phyloP scores from a whole-genome alignment of 257 asterid genomes.

The Penstemon eatonii region DNA sequence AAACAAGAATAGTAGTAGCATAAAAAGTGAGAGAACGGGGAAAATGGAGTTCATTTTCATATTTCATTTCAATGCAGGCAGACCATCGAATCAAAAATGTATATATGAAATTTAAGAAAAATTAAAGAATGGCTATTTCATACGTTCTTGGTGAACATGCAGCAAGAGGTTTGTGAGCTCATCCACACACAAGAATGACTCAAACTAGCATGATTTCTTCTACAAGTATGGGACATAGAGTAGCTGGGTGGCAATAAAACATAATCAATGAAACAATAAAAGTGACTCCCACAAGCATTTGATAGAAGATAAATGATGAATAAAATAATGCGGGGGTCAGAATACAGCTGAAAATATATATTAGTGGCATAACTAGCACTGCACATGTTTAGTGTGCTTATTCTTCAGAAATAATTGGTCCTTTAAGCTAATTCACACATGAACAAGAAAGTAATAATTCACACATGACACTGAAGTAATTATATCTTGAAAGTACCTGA shows the following conservation, averaged over 20 bases:
- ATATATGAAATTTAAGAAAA: no score
- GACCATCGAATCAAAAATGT: background rate
- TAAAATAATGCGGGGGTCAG: no score
- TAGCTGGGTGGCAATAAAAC: no score
- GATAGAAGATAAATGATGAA: background rate
- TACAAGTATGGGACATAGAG: no score
- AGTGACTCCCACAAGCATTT: background rate
- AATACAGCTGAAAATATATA: background rate
- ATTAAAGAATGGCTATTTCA: no score
- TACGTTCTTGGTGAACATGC: background rate
- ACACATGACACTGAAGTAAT: background rate
- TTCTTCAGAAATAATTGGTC: no score
- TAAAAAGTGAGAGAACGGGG: conserved; percentile 4
- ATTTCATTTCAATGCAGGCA: background rate
- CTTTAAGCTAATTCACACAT: no score
- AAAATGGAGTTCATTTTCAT: background rate
- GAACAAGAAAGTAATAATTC: no score
- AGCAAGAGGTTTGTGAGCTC: background rate
- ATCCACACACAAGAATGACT: background rate
- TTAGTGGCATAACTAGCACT: background rate
- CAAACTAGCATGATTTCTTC: background rate
- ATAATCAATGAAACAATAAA: background rate
- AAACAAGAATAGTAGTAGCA: background rate
- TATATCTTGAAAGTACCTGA: conserved; percentile 39
- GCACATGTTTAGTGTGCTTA: no score